Evolutionary conservation across 768 basidiomycete species (phyloP), one percentile per base, ranked within the genome.

Genomic region (Dentipellis sp.): DNA sequence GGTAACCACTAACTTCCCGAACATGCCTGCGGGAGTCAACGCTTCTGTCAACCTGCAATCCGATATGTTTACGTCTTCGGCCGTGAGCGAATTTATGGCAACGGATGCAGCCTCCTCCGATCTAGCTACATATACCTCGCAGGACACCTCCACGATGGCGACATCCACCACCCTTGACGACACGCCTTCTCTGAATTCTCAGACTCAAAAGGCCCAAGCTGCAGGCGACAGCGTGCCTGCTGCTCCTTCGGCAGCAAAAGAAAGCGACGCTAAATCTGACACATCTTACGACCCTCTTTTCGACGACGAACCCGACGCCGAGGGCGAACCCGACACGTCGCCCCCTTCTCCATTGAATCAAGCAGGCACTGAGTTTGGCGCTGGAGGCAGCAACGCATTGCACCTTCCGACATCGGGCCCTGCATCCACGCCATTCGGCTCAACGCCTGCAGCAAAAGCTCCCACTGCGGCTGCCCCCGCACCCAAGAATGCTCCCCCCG

Each of bases 201-300:
- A 46, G 53, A 50, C 2, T 52, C 56, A 8, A 42, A 53, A 1
- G 12, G n/a, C 22, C 21, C 45, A 19, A 22, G 40, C 23, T 1
- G 29, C 29, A 29, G 29, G 29, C 29, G 29, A 29, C 29, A 29
- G 29, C 29, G 29, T 29, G 29, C 29, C 29, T 29, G 29, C 21
- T n/a, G 34, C 36, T 22, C 36, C 51, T 16, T 7, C 17, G 11
- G 17, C 36, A 47, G 54, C 48, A 59, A 49, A 62, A 48, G 42
- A 78, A 37, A 72, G 76, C 1, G 89, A 91, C 64, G 72, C 81
- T 16, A 86, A 81, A 65, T 91, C 91, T 4, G 87, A 92, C 56
- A 79, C 79, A 6, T 91, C 90, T 0, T 91, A 82, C 65, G 92
- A 94, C 64, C 89, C 94, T 29, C 73, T 97, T 17, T 97, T 97